These are phyloP conservation scores for Spatholobus suberectus DNA, from an alignment of 306 rosid species.

Conservation along the genomic window DNA sequence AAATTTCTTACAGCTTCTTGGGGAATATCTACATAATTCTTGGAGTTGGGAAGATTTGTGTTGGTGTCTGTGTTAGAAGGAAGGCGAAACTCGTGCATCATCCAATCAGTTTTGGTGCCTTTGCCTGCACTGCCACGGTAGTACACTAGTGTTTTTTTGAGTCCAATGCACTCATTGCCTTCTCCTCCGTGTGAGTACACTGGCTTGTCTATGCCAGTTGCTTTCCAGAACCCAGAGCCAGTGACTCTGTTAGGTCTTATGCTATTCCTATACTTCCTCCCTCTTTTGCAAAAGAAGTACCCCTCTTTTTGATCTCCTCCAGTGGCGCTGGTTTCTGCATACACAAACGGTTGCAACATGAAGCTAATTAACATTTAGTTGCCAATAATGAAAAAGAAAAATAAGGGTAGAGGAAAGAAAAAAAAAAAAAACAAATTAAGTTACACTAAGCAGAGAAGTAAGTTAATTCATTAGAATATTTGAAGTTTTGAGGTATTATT, in stretches of 20 bases:
- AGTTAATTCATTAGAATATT: not conserved
- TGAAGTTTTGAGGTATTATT: not conserved
- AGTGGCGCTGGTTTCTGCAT: conserved; percentile 45
- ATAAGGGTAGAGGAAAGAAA: not conserved
- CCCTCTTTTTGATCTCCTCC: conserved; percentile 75
- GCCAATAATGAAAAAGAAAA: not conserved
- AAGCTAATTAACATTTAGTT: not conserved
- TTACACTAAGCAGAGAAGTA: not conserved
- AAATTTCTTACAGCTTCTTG: conserved; percentile 72
- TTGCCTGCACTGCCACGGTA: conserved; percentile 91
- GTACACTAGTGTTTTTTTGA: conserved; percentile 88
- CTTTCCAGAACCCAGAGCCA: conserved; percentile 93
- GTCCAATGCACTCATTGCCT: conserved; percentile 68
- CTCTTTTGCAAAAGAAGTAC: conserved; percentile 88
- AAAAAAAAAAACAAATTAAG: not conserved
- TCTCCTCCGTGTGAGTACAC: conserved; percentile 56
- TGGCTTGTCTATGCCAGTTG: conserved; percentile 73
- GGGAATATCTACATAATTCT: not conserved
- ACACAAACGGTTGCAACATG: conserved; percentile 6
- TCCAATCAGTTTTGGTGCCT: conserved; percentile 97
- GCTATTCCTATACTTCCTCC: conserved; percentile 92
- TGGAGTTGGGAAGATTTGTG: conserved; percentile 15
- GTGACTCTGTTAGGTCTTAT: conserved; percentile 88
- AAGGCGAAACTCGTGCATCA: conserved; percentile 98
- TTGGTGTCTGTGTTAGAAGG: conserved; percentile 46